These are phyloP conservation scores for Dioscorea zingiberensis DNA, from an alignment of 106 monocot genomes.

Conservation along the genomic window DNA sequence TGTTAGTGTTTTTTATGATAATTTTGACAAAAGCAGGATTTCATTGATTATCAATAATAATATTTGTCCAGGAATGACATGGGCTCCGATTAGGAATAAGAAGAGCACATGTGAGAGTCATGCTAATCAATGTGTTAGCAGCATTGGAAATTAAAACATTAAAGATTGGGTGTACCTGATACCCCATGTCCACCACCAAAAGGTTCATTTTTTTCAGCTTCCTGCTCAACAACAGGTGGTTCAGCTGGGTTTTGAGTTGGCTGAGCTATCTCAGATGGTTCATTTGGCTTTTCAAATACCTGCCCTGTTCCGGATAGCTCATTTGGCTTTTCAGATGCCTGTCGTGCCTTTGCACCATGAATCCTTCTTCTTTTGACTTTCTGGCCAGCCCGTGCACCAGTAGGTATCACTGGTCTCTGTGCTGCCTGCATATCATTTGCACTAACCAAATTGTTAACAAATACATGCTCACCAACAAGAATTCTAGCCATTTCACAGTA, in stretches of 20 bases:
- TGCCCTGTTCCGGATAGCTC: background rate
- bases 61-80: too few species aligned
- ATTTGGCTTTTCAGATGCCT: slow-evolving; percentile 14
- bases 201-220: background rate
- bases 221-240: background rate
- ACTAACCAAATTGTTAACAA: background rate
- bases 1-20: too few species aligned
- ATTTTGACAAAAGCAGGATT: too few species aligned
- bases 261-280: background rate
- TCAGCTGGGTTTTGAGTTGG: background rate
- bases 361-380: slow-evolving; percentile 9
- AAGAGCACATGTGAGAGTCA: too few species aligned
- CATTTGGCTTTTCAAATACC: background rate
- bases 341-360: slow-evolving; percentile 7
- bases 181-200: background rate
- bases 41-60: too few species aligned
- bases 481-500: too few species aligned
- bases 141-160: too few species aligned
- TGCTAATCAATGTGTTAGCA: too few species aligned
- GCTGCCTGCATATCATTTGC: background rate
- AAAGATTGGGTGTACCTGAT: background rate
- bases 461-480: background rate
- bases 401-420: slow-evolving; percentile 12
- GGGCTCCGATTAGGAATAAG: too few species aligned
- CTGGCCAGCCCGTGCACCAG: background rate